These are phyloP conservation scores for Darksidea phi DNA, from an alignment of 495 filamentous ascomycete species.

Conservation along the genomic window DNA sequence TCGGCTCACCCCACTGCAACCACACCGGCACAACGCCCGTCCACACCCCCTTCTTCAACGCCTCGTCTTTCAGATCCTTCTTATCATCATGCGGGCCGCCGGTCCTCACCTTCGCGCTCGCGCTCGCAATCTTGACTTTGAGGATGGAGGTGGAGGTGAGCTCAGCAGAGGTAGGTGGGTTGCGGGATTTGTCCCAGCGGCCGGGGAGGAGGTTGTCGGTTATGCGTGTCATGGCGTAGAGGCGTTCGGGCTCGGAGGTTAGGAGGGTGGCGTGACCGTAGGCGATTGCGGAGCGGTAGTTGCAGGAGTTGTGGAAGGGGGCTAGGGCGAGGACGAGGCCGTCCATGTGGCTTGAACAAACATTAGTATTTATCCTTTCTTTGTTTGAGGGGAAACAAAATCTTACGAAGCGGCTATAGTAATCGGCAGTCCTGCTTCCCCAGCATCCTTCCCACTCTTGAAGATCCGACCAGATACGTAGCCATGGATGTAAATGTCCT, in stretches of 20 bases:
- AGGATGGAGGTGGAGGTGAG: constrained; percentile 62
- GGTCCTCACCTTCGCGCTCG: constrained; percentile 73
- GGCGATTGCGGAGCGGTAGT: constrained; percentile 80
- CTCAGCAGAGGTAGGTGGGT: constrained; percentile 34
- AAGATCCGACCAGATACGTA: constrained; percentile 79
- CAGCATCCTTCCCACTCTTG: constrained; percentile 50
- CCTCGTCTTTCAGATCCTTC: constrained; percentile 62
- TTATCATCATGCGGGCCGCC: constrained; percentile 69
- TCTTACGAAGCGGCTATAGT: constrained; percentile 18
- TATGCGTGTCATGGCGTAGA: constrained; percentile 79
- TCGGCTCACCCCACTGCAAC: constrained; percentile 61
- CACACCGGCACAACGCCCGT: constrained; percentile 77
- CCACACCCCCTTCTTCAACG: constrained; percentile 66
- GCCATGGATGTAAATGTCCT: constrained; percentile 84
- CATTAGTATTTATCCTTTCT: neutral
- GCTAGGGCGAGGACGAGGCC: constrained; percentile 65
- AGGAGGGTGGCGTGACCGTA: constrained; percentile 74
- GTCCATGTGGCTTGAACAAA: constrained; percentile 51
- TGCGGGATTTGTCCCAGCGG: constrained; percentile 66
- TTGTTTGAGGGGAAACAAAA: neutral
- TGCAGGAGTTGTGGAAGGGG: constrained; percentile 77
- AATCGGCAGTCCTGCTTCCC: constrained; percentile 32
- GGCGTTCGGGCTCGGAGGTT: constrained; percentile 62
- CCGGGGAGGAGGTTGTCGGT: constrained; percentile 68
- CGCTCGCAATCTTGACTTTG: constrained; percentile 63